Evolutionary conservation across 192 early-diverging fungal genomes (phyloP), one percentile per base, ranked within the genome.

Genomic region (Haplosporangium gracile): DNA sequence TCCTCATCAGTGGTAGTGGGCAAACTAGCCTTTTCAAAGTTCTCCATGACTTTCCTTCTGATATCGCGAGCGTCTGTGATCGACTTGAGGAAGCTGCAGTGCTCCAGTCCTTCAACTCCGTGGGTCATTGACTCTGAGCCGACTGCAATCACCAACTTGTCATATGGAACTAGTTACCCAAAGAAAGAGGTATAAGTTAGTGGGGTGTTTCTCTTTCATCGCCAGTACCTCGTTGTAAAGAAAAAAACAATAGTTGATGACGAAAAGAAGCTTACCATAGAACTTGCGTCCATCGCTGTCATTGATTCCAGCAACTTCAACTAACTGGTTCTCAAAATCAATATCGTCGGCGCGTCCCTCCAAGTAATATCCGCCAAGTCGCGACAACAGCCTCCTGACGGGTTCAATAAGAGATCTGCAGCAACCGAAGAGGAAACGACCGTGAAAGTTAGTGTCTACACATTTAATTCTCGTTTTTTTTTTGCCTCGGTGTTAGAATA

Each of bases 1-100:
- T 96, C 94, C 36, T 92, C 90, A 4, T 91, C 90, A 0, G 89
- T 78, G 2, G 92, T 92, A 6, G 88, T 92, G 11, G 95, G 95
- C 70, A 94, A 74, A 45, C 88, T 87, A 16, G 94, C 95, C 45
- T 88, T 88, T 82, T 96, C 95, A 82, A 95, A 93, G 72, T 94
- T 92, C 29, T 88, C 89, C 74, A 93, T 91, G 16, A 96, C 82
- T 49, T 88, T 91, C 70, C 76, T 83, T 42, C 94, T 78, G 26
- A 96, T 92, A 32, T 79, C 80, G 20, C 92, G 88, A 11, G 95
- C 95, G 82, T 96, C 94, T 11, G 82, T 69, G 72, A 95, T 93
- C 1, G 90, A 92, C 83, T 96, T 96, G 11, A 95, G 78, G 68
- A 91, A 91, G 51, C 85, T 80, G 2, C 91, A 90, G 79, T 96